Evolutionary conservation across 495 filamentous ascomycete genomes (phyloP).

Genomic region (Aspergillus olivimuriae): DNA sequence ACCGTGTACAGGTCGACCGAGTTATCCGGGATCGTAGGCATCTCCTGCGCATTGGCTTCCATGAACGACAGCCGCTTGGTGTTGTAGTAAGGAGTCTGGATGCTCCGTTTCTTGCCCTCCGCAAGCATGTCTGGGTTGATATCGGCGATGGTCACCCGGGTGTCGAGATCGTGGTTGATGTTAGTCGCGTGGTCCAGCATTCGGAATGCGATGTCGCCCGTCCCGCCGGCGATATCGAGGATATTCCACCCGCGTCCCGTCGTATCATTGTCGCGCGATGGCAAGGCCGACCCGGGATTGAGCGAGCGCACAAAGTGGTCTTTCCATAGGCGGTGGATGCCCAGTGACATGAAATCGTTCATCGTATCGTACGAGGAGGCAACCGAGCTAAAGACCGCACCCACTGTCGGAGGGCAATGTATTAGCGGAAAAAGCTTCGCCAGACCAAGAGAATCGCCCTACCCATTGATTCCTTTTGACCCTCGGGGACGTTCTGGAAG

Average conservation of each 20-base stretch:
- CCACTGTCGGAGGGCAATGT: slow-evolving; percentile 45
- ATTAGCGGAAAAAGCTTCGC: slow-evolving; percentile 11
- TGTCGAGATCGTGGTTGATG: slow-evolving; percentile 71
- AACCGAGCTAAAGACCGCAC: slow-evolving; percentile 90
- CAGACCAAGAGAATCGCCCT: slow-evolving; percentile 8
- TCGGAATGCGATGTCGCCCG: slow-evolving; percentile 96
- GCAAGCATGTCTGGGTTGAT: slow-evolving; percentile 93
- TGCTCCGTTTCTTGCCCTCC: slow-evolving; percentile 73
- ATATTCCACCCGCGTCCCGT: slow-evolving; percentile 60
- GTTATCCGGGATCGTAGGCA: slow-evolving; percentile 55
- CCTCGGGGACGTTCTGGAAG: slow-evolving; percentile 78
- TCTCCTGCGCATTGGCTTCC: slow-evolving; percentile 82
- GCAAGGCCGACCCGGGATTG: slow-evolving; percentile 73
- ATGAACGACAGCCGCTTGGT: slow-evolving; percentile 64
- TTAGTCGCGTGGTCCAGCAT: slow-evolving; percentile 83
- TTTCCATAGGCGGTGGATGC: slow-evolving; percentile 97
- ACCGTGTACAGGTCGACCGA: slow-evolving; percentile 91
- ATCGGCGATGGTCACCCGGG: slow-evolving; percentile 82
- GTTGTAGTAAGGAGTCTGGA: slow-evolving; percentile 51
- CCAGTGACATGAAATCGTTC: slow-evolving; percentile 99
- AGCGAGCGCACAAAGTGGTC: slow-evolving; percentile 92
- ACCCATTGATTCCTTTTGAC: slow-evolving; percentile 74
- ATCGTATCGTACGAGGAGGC: slow-evolving; percentile 88
- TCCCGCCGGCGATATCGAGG: slow-evolving; percentile 95
- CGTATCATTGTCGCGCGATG: slow-evolving; percentile 33